Evolutionary conservation across 1,284 basidiomycete genomes (phyloP), one percentile per base, ranked within the genome.

Genomic region (Flammula alnicola): DNA sequence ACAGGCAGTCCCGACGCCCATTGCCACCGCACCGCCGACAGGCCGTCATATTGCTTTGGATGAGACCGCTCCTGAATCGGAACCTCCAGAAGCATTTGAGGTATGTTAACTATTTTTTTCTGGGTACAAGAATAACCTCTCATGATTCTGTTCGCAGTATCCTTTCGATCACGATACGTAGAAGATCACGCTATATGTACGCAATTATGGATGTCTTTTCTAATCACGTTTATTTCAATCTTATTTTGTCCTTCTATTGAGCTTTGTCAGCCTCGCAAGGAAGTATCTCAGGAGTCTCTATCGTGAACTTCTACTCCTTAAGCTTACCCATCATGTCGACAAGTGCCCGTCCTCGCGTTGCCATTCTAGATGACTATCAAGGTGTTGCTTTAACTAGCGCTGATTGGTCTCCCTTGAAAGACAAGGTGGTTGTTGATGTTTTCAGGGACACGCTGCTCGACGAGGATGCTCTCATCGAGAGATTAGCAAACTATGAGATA

Each of bases 61-160:
- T 55, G 86, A 88, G 58, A 81, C 72, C 61, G 79, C 77, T 16
- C 81, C 84, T 17, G 93, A 95, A 64, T 87, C 85, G n/a, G 84
- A 83, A 37, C 80, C 84, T 17, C 93, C 93, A 56, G 79, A 78
- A 62, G 67, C 86, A 17, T 93, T 93, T 62, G 89, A 93, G 83
- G 88, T 91, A 59, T 46, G 84, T 73, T 42, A 22, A 4, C 50
- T 20, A 11, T 20, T 47, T 14, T 44, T 29, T 49, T 35, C 30
- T 23, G 25, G 35, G 23, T 40, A 36, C 36, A 11, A 36, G 40
- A 51, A 23, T 38, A 50, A 25, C 12, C 41, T 52, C 30, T 51
- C 52, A 52, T 61, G 52, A 58, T 52, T 47, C 38, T 54, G 25
- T 46, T 49, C 54, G 8, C 53, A 88, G 83, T 84, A 83, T 61